These are phyloP conservation scores for Geoglossum cookeanum DNA, from an alignment of 2,329 filamentous ascomycete species.

Conservation along the genomic window DNA sequence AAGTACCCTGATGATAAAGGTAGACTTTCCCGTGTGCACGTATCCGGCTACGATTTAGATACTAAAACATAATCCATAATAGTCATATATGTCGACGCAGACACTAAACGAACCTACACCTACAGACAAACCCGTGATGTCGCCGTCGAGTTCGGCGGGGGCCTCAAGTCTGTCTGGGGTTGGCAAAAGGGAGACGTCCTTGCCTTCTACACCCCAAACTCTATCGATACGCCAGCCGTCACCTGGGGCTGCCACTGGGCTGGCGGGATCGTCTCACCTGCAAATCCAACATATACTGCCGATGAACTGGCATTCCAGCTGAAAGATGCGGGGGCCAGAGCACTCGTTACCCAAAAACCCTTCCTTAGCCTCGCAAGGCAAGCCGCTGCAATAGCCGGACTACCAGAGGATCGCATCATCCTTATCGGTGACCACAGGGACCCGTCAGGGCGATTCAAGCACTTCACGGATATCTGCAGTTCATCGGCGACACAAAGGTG, in stretches of 20 bases:
- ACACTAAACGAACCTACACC: slow-evolving; percentile 50
- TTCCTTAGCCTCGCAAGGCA: slow-evolving; percentile 44
- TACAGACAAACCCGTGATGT: slow-evolving; percentile 45
- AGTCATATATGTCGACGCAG: slow-evolving; percentile 65
- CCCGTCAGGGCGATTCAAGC: slow-evolving; percentile 37
- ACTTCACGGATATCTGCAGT: slow-evolving; percentile 53
- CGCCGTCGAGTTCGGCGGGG: slow-evolving; percentile 61
- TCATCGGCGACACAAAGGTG: slow-evolving; percentile 38
- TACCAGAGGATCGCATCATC: slow-evolving; percentile 53
- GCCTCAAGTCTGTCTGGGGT: slow-evolving; percentile 51
- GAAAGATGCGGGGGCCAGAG: slow-evolving; percentile 55
- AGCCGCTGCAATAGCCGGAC: slow-evolving; percentile 50
- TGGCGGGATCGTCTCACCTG: slow-evolving; percentile 64
- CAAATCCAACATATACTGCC: slow-evolving; percentile 71
- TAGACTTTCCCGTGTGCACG: background rate
- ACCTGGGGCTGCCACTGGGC: slow-evolving; percentile 46
- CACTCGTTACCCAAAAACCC: slow-evolving; percentile 51
- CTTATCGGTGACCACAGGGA: slow-evolving; percentile 54
- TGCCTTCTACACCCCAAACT: slow-evolving; percentile 67
- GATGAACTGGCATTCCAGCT: slow-evolving; percentile 75
- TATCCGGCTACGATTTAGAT: background rate
- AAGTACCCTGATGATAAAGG: slow-evolving; percentile 7
- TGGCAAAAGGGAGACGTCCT: slow-evolving; percentile 76
- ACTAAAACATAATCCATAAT: slow-evolving; percentile 5
- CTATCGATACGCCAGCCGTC: slow-evolving; percentile 59